Percentiles rank a stretch among this genome's conserved stretches.
Evolutionary conservation across 768 basidiomycete species (phyloP).

Genomic region (Boletus fagicola): DNA sequence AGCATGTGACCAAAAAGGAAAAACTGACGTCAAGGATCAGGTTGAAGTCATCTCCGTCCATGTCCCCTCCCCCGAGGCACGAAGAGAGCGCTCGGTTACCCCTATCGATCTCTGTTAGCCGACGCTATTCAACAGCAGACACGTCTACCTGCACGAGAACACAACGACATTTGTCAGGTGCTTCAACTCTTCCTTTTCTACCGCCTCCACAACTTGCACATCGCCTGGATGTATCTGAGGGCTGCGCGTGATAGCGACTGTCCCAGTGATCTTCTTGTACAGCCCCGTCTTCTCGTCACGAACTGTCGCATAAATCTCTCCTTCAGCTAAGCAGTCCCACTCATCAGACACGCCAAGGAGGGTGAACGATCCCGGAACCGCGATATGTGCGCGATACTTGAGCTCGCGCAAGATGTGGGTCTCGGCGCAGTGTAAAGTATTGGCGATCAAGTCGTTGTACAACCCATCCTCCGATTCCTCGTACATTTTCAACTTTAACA

Average conservation of each 20-base stretch:
- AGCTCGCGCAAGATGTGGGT: slow-evolving; percentile 50
- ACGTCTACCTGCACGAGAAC: slow-evolving; percentile 44
- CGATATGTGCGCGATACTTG: slow-evolving; percentile 51
- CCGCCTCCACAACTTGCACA: slow-evolving; percentile 41
- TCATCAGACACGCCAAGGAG: slow-evolving; percentile 55
- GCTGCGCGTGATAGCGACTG: slow-evolving; percentile 47
- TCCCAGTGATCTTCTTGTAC: slow-evolving; percentile 34
- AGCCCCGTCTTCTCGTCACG: slow-evolving; percentile 31
- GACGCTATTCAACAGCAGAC: not conserved
- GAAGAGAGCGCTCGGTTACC: slow-evolving; percentile 46
- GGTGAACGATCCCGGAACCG: slow-evolving; percentile 47
- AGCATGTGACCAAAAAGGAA: slow-evolving; percentile 1
- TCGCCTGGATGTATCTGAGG: slow-evolving; percentile 56
- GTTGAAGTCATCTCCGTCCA: slow-evolving; percentile 54
- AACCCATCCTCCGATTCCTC: slow-evolving; percentile 14
- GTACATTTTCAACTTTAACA: slow-evolving; percentile 31
- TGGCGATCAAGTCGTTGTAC: slow-evolving; percentile 38
- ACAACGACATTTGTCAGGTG: slow-evolving; percentile 48
- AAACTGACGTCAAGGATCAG: slow-evolving; percentile 42
- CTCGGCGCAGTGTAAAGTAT: slow-evolving; percentile 37
- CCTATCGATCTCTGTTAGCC: slow-evolving; percentile 24
- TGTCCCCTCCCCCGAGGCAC: slow-evolving; percentile 52
- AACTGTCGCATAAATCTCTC: slow-evolving; percentile 48
- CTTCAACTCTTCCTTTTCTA: slow-evolving; percentile 37
- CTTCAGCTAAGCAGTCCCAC: slow-evolving; percentile 43